phyloP scores from a whole-genome alignment of 202 grass and related monocot species.

The Zoysia matrella region DNA sequence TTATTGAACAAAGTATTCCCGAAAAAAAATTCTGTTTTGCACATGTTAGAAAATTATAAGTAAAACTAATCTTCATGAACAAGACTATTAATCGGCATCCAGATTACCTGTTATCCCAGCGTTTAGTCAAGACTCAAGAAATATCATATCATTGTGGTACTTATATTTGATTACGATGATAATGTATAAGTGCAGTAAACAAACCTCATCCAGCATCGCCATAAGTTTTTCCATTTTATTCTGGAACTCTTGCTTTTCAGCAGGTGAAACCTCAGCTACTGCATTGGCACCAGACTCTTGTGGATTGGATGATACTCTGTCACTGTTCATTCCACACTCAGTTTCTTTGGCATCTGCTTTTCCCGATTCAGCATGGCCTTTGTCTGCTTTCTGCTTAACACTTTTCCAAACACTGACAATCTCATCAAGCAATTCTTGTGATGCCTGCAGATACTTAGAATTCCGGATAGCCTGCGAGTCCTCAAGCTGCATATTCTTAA shows the following conservation, averaged over 20 bases:
- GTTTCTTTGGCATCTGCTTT: conserved; percentile 58
- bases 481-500: conserved; percentile 71
- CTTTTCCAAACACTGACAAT: conserved; percentile 81
- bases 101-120: background rate
- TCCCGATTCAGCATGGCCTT: conserved; percentile 54
- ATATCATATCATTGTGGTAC: conserved; percentile 5
- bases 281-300: conserved; percentile 63
- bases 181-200: conserved; percentile 33
- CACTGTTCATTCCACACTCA: conserved; percentile 60
- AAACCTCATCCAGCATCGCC: conserved; percentile 94
- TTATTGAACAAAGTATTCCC: conserved; percentile 27
- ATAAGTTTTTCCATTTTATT: conserved; percentile 89
- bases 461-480: conserved; percentile 59
- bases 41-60: background rate
- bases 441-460: conserved; percentile 84
- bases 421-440: conserved; percentile 93
- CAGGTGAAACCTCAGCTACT: conserved; percentile 64
- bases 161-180: conserved; percentile 30
- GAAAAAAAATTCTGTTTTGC: conserved; percentile 1
- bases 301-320: conserved; percentile 57
- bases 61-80: conserved; percentile 24
- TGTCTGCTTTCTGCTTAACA: conserved; percentile 76
- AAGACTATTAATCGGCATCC: background rate
- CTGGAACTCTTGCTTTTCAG: conserved; percentile 95
- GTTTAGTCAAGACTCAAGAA: conserved; percentile 6